A percentile compares a stretch with the other conserved stretches of the same genome.
phyloP scores from a whole-genome alignment of 2,329 filamentous ascomycete species.

The Phyllosticta citrichinensis region DNA sequence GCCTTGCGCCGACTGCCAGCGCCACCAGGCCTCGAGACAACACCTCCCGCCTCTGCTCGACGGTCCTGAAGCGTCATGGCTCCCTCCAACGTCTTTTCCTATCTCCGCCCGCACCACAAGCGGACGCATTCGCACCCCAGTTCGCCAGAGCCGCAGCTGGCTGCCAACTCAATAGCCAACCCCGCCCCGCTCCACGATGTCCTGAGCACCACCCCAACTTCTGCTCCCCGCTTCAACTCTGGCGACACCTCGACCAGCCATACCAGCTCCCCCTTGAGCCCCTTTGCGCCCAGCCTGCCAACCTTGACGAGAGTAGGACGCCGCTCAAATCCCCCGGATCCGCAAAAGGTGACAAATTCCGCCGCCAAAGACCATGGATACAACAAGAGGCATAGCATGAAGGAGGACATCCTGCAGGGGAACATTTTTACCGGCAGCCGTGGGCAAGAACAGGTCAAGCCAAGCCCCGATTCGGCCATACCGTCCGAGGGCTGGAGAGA shows the following conservation, averaged over 20 bases:
- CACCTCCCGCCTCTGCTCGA: background rate
- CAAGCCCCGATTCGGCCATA: constrained; percentile 4
- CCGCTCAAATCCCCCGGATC: constrained; percentile 16
- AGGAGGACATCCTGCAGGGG: constrained; percentile 6
- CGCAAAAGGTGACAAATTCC: background rate
- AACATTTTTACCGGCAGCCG: constrained; percentile 7
- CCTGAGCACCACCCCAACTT: constrained; percentile 4
- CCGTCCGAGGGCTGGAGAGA: background rate
- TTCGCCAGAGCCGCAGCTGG: constrained; percentile 24
- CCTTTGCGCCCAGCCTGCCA: constrained; percentile 28
- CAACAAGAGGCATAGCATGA: background rate
- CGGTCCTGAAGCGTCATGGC: constrained; percentile 19
- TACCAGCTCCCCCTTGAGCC: constrained; percentile 27
- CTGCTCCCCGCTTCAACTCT: constrained; percentile 10
- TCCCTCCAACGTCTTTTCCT: constrained; percentile 30
- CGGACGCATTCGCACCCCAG: constrained; percentile 27
- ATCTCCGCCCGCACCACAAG: constrained; percentile 29
- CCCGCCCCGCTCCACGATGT: constrained; percentile 14
- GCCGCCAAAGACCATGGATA: background rate
- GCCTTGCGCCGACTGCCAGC: background rate
- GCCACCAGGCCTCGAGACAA: background rate
- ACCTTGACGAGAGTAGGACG: constrained; percentile 30
- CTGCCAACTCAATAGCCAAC: constrained; percentile 16
- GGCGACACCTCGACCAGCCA: constrained; percentile 20
- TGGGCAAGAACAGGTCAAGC: constrained; percentile 12